Base-by-base conservation (phyloP, 306 rosid genomes). In the Arachis stenosperma region DNA sequence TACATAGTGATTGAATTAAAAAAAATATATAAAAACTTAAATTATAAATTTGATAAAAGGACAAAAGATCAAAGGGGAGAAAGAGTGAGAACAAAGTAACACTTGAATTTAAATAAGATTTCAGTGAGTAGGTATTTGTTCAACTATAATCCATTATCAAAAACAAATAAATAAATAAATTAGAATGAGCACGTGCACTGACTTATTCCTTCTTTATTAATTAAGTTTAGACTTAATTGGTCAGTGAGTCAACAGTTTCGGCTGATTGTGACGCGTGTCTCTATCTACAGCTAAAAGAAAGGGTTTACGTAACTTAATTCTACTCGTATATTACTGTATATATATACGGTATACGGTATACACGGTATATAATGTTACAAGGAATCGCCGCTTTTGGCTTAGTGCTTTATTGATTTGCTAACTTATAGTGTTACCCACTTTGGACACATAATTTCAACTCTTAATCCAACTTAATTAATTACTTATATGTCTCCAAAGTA, bases 231-330 rank as follows among this genome's bases (percentile, higher is more conserved):
- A 51, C 58, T 46, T 40, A 6, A 8, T 42, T 42, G 22, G 85
- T 66, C 65, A 15, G 17, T 7, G 4, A 6, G 89, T 83, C 87
- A 78, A 56, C 29, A 15, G 13, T 80, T 33, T 81, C 78, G 84
- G 80, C 85, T 41, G 69, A 57, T 15, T 29, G 57, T 29, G 69
- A 80, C 50, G 8, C 14, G 53, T 52, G 69, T 72, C 46, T 67
- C 47, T 2, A 14, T 69, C 39, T 39, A 17, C 74, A 69, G 14
- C 59, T 33, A 33, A 44, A 57, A n/a, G 2, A 29, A 40, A 9
- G 61, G 7, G 61, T 22, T 39, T 2, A 8, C 12, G 60, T 54
- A 13, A 13, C 27, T 13, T 12, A 52, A 6, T 15, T 15, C 58
- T 6, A 14, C 7, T 42, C 9, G 7, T 42, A 33, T 33, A 33